These are phyloP conservation scores for Flaveria robusta DNA, from an alignment of 129 eudicot species.

Conservation along the genomic window DNA sequence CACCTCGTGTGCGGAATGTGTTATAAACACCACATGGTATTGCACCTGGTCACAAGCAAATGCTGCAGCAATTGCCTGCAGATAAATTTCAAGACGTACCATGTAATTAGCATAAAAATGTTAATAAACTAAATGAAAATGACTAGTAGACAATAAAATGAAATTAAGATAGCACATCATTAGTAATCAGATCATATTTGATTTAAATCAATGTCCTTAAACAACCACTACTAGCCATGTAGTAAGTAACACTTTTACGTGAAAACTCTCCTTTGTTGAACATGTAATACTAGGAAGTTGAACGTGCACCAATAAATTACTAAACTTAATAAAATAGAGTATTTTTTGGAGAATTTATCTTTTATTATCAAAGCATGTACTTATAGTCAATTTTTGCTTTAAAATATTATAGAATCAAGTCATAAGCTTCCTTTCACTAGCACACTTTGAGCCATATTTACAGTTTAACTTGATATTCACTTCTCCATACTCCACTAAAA, in stretches of 20 bases:
- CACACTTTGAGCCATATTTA: not conserved
- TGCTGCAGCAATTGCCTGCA: slow-evolving; percentile 81
- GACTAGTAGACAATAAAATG: not conserved
- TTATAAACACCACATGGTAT: slow-evolving; percentile 62
- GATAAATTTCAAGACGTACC: slow-evolving; percentile 1
- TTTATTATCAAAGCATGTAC: not conserved
- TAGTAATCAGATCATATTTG: not conserved
- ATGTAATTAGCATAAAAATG: slow-evolving; percentile 1
- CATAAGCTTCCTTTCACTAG: not conserved
- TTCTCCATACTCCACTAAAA: not conserved
- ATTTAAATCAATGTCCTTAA: not conserved
- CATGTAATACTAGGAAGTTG: not conserved
- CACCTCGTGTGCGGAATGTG: slow-evolving; percentile 94
- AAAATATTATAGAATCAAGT: not conserved
- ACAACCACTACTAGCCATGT: not conserved
- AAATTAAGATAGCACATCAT: slow-evolving; percentile 12
- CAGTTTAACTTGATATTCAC: not conserved
- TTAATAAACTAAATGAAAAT: not conserved
- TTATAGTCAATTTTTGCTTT: not conserved
- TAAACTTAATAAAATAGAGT: not conserved
- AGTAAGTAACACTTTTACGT: not conserved
- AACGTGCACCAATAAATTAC: not conserved
- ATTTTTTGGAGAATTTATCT: not conserved
- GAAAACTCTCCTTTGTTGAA: not conserved
- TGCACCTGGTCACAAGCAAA: slow-evolving; percentile 76